These are phyloP conservation scores for Dalbergia cochinchinensis DNA, from an alignment of 306 rosid genomes.

Conservation along the genomic window DNA sequence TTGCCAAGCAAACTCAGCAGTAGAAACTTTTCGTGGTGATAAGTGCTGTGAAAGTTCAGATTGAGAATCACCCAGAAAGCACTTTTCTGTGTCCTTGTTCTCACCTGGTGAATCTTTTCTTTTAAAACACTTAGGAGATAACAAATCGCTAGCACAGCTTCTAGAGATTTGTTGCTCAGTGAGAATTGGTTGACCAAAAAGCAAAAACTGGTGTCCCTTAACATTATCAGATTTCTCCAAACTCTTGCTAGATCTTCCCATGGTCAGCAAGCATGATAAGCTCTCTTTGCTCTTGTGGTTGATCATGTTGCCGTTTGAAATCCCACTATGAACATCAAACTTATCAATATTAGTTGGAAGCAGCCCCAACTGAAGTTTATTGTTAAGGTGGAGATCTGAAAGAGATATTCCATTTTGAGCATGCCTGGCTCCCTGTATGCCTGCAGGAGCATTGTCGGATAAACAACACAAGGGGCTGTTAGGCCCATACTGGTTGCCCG, in stretches of 20 bases:
- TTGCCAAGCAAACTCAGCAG: slow-evolving; percentile 66
- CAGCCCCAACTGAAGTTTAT: slow-evolving; percentile 81
- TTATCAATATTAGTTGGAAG: slow-evolving; percentile 66
- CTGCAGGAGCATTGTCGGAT: slow-evolving; percentile 87
- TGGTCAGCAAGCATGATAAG: slow-evolving; percentile 72
- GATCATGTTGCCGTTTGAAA: slow-evolving; percentile 53
- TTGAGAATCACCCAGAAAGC: slow-evolving; percentile 55
- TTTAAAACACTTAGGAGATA: slow-evolving; percentile 30
- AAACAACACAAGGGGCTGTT: slow-evolving; percentile 81
- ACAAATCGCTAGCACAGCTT: slow-evolving; percentile 55
- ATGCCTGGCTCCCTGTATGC: slow-evolving; percentile 99
- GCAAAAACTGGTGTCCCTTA: slow-evolving; percentile 81
- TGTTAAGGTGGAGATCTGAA: slow-evolving; percentile 76
- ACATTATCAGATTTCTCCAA: slow-evolving; percentile 71
- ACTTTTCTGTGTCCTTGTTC: slow-evolving; percentile 57
- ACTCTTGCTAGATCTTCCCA: slow-evolving; percentile 69
- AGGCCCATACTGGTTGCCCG: slow-evolving; percentile 83
- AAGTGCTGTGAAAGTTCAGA: slow-evolving; percentile 48
- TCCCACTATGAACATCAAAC: slow-evolving; percentile 55
- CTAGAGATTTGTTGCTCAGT: slow-evolving; percentile 87
- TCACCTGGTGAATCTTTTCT: slow-evolving; percentile 48
- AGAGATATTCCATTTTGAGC: slow-evolving; percentile 90
- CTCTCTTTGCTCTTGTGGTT: slow-evolving; percentile 63
- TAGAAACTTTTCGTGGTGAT: slow-evolving; percentile 60
- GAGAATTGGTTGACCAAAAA: slow-evolving; percentile 94